Evolutionary conservation across 2,329 filamentous ascomycete species (phyloP).

Genomic region (Cyphellophora attinorum): DNA sequence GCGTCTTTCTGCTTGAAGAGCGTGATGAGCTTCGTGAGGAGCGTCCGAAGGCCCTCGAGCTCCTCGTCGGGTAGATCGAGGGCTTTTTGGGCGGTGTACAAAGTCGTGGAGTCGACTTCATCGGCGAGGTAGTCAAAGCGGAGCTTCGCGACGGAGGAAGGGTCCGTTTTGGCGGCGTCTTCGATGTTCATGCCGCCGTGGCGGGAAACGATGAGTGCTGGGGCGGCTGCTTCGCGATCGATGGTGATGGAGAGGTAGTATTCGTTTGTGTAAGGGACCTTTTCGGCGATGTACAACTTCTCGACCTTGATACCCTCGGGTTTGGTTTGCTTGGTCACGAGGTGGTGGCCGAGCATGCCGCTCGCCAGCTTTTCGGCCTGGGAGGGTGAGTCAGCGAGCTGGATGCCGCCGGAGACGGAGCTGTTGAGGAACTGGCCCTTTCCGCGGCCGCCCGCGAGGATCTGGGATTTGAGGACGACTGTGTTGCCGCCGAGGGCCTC

Average conservation of each 20-base stretch:
- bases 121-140: constrained; percentile 17
- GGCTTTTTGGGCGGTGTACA: constrained; percentile 16
- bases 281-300: constrained; percentile 29
- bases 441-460: constrained; percentile 24
- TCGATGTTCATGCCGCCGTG: constrained; percentile 25
- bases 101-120: constrained; percentile 20
- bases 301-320: constrained; percentile 20
- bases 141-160: neutral
- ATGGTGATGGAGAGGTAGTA: constrained; percentile 36
- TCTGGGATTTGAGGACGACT: constrained; percentile 22
- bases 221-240: constrained; percentile 32
- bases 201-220: constrained; percentile 28
- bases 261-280: constrained; percentile 20
- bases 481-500: neutral
- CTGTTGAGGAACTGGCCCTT: constrained; percentile 23
- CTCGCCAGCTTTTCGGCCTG: constrained; percentile 21
- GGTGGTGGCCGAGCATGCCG: constrained; percentile 22
- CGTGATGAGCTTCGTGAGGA: constrained; percentile 24
- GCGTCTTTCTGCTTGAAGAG: constrained; percentile 39
- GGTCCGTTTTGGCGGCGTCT: constrained; percentile 10
- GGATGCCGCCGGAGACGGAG: constrained; percentile 22
- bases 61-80: constrained; percentile 20
- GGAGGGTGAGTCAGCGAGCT: constrained; percentile 19
- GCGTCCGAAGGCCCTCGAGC: constrained; percentile 17
- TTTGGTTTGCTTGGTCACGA: constrained; percentile 23